These are phyloP conservation scores for Tolypocladium sp. DNA, from an alignment of 2,329 filamentous ascomycete genomes.

Conservation along the genomic window DNA sequence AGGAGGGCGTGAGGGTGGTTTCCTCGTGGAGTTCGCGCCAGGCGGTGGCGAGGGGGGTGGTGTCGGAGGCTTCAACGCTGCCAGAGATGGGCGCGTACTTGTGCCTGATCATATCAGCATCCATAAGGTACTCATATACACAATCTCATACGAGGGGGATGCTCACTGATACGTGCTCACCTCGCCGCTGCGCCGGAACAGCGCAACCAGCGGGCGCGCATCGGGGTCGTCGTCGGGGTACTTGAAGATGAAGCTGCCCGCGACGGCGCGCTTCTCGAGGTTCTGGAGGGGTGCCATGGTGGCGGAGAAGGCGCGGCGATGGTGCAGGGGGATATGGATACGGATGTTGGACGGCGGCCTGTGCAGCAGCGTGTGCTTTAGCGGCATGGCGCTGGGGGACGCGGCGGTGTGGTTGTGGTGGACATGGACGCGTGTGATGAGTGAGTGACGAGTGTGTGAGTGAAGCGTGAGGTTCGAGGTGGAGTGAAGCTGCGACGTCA, in stretches of 20 bases:
- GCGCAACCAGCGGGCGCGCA: constrained; percentile 40
- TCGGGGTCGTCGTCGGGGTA: constrained; percentile 22
- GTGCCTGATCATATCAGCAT: constrained; percentile 23
- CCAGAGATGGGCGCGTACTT: constrained; percentile 56
- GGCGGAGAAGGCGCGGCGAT: not conserved
- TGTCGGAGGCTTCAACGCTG: constrained; percentile 44
- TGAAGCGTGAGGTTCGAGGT: not conserved
- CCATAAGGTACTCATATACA: not conserved
- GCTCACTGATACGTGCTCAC: constrained; percentile 51
- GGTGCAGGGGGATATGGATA: not conserved
- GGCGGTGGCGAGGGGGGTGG: constrained; percentile 44
- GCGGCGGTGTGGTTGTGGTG: not conserved
- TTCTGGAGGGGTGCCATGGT: constrained; percentile 9
- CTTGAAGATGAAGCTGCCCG: constrained; percentile 42
- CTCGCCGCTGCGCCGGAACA: constrained; percentile 52
- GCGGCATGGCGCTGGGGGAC: not conserved
- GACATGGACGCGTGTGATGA: not conserved
- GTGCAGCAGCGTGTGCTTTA: not conserved
- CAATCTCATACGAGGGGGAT: not conserved
- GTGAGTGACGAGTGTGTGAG: not conserved
- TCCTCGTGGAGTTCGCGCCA: constrained; percentile 56
- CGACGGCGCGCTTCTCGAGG: constrained; percentile 28
- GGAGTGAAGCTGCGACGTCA: not conserved
- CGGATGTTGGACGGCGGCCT: not conserved
- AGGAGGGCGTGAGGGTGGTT: constrained; percentile 39